Percentiles rank a stretch among this genome's conserved stretches.
These are phyloP conservation scores for Adansonia digitata DNA, from an alignment of 345 rosid species.

Conservation along the genomic window DNA sequence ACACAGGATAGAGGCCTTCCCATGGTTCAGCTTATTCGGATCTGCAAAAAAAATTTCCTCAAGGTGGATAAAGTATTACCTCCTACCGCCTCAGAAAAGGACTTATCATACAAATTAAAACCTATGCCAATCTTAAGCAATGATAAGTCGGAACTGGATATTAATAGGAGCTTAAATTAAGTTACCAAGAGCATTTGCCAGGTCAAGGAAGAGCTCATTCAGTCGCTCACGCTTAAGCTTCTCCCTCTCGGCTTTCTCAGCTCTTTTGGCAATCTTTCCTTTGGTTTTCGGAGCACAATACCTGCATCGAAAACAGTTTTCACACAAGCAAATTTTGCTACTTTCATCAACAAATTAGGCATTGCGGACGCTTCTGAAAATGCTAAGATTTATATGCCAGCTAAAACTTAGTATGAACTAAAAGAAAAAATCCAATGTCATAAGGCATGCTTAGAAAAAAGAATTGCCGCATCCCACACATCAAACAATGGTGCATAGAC, in stretches of 20 bases:
- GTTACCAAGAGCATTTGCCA: conserved; percentile 74
- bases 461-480: background rate
- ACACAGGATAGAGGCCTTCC: conserved; percentile 67
- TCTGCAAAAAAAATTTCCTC: conserved; percentile 32
- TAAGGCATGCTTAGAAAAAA: background rate
- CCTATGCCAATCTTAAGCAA: background rate
- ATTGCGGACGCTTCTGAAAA: background rate
- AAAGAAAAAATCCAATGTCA: background rate
- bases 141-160: background rate
- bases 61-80: conserved; percentile 7
- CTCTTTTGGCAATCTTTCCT: conserved; percentile 68
- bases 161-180: background rate
- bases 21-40: conserved; percentile 54
- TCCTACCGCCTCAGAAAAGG: background rate
- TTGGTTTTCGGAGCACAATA: conserved; percentile 36
- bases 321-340: conserved; percentile 5
- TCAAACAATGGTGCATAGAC: background rate
- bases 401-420: background rate
- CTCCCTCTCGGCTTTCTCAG: conserved; percentile 85
- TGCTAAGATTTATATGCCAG: background rate
- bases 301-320: conserved; percentile 33
- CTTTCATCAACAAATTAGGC: background rate
- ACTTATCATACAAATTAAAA: background rate
- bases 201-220: conserved; percentile 80
- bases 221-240: conserved; percentile 90